Evolutionary conservation across 2,329 filamentous ascomycete species (phyloP).

Genomic region (Paradendryphiella salina): DNA sequence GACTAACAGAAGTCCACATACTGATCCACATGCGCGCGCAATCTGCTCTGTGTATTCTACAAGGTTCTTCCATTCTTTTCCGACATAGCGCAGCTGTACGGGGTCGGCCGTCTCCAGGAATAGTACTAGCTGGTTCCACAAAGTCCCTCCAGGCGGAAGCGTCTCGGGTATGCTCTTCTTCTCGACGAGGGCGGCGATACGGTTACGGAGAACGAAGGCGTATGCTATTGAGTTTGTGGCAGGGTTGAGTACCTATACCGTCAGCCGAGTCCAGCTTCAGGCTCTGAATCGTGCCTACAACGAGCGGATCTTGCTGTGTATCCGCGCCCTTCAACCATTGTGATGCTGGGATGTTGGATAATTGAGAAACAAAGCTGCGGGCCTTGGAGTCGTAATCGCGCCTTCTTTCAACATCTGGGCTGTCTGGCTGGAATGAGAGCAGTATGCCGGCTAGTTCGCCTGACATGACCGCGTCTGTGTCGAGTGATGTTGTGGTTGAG

Average conservation of each 20-base stretch:
- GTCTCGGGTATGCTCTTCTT: conserved; percentile 47
- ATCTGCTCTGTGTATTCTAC: conserved; percentile 48
- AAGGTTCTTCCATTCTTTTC: conserved; percentile 52
- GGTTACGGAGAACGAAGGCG: conserved; percentile 57
- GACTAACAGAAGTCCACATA: conserved; percentile 23
- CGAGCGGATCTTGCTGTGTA: conserved; percentile 48
- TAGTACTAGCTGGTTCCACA: conserved; percentile 56
- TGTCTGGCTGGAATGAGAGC: conserved; percentile 44
- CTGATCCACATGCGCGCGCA: conserved; percentile 36
- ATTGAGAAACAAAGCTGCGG: conserved; percentile 39
- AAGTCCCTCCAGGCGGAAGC: conserved; percentile 48
- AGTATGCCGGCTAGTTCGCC: conserved; percentile 35
- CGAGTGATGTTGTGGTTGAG: conserved; percentile 7
- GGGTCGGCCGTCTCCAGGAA: conserved; percentile 58
- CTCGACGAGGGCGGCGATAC: conserved; percentile 48
- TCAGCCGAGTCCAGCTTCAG: conserved; percentile 12
- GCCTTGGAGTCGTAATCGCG: conserved; percentile 48
- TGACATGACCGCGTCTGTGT: conserved; percentile 29
- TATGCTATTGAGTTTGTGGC: conserved; percentile 63
- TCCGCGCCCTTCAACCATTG: conserved; percentile 44
- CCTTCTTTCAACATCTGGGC: conserved; percentile 36
- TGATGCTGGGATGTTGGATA: conserved; percentile 39
- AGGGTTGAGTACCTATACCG: conserved; percentile 56
- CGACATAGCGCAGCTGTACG: conserved; percentile 59
- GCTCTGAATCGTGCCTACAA: conserved; percentile 27